Percentiles rank a stretch among this genome's conserved stretches.
These are phyloP conservation scores for Apiotrichum mycotoxinovorans DNA, from an alignment of 1,284 basidiomycete genomes.

Conservation along the genomic window DNA sequence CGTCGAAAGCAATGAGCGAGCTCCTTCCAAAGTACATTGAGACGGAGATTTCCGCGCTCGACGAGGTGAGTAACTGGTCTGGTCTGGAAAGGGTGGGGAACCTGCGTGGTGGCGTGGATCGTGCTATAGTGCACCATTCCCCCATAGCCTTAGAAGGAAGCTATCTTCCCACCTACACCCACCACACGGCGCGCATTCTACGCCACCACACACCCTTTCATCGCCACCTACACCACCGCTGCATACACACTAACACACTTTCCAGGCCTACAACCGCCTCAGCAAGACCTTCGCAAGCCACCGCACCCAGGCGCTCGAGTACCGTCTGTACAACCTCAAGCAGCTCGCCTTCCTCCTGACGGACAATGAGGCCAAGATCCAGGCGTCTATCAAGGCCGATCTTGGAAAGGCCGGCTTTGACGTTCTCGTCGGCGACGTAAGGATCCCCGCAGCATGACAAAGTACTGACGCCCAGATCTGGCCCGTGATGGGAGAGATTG, in stretches of 20 bases:
- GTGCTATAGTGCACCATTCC: too few relatives aligned
- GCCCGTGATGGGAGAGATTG: constrained; percentile 60
- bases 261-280: constrained; percentile 56
- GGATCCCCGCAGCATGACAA: background rate
- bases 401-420: constrained; percentile 55
- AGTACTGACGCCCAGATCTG: constrained; percentile 29
- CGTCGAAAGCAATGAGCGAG: constrained; percentile 4
- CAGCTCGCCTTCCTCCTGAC: constrained; percentile 61
- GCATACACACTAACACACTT: background rate
- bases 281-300: constrained; percentile 56
- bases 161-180: too few relatives aligned
- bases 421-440: constrained; percentile 33
- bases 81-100: too few relatives aligned
- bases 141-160: too few relatives aligned
- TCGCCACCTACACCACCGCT: constrained; percentile 3
- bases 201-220: background rate
- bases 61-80: constrained; percentile 11
- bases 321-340: constrained; percentile 62
- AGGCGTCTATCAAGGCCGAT: constrained; percentile 56
- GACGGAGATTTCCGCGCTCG: constrained; percentile 22
- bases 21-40: constrained; percentile 15
- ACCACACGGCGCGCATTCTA: background rate
- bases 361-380: constrained; percentile 58
- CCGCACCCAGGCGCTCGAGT: constrained; percentile 57
- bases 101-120: too few relatives aligned